phyloP scores from a whole-genome alignment of 257 asterid genomes.

The Coffea eugenioides region DNA sequence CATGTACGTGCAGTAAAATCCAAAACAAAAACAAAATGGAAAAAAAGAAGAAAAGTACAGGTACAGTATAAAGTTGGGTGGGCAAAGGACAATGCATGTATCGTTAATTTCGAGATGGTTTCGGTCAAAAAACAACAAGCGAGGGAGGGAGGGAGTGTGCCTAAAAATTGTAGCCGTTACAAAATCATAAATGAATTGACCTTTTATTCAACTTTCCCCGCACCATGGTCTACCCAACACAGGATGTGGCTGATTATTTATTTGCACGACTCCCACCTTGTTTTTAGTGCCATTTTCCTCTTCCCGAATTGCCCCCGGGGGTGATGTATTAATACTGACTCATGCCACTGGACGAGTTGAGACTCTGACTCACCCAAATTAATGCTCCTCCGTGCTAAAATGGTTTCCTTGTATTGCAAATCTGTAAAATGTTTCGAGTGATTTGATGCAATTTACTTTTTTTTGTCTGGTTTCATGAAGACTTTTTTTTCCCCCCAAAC shows the following conservation, averaged over 20 bases:
- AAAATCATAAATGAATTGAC: not conserved
- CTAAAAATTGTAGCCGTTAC: constrained; percentile 21
- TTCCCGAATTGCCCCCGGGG: not conserved
- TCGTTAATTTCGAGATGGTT: not conserved
- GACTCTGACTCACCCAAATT: no score
- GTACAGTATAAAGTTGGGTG: no score
- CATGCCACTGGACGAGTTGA: not conserved
- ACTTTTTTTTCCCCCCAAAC: no score
- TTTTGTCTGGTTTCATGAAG: no score
- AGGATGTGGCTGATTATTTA: not conserved
- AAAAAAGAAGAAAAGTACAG: no score
- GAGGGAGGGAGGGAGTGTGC: no score
- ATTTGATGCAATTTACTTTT: no score
- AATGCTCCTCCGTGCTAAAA: no score
- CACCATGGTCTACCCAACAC: not conserved
- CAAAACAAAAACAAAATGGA: no score
- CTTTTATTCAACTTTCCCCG: not conserved
- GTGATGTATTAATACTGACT: not conserved
- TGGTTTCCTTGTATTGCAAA: no score
- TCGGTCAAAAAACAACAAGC: not conserved
- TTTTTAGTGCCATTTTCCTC: not conserved
- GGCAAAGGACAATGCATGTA: not conserved
- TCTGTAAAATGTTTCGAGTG: no score
- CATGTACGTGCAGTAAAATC: no score
- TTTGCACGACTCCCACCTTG: constrained; percentile 1